Percentiles rank a stretch among this genome's conserved stretches.
Evolutionary conservation across 2,329 filamentous ascomycete species (phyloP).

Genomic region (Triangularia verruculosa): DNA sequence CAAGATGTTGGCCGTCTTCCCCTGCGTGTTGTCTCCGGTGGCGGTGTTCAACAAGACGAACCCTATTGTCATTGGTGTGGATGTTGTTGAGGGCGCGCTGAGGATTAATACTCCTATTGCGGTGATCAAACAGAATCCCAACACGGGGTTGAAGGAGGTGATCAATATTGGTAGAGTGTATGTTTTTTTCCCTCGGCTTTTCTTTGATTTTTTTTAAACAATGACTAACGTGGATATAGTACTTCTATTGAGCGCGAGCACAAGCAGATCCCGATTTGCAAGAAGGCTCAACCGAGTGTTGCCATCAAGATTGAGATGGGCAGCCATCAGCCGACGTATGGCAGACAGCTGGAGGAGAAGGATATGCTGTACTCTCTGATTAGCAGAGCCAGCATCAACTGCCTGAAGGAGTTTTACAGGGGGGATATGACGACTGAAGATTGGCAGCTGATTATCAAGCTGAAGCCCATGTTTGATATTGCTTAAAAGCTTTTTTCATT

Average conservation of each 20-base stretch:
- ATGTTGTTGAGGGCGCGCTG: conserved; percentile 87
- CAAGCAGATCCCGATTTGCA: conserved; percentile 88
- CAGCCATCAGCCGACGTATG: conserved; percentile 86
- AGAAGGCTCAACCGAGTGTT: conserved; percentile 95
- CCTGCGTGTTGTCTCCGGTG: conserved; percentile 83
- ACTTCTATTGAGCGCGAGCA: conserved; percentile 96
- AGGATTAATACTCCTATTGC: conserved; percentile 86
- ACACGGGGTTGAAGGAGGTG: conserved; percentile 79
- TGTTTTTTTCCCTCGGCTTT: conserved; percentile 40
- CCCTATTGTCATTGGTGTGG: conserved; percentile 92
- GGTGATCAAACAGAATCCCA: conserved; percentile 76
- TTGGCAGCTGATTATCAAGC: conserved; percentile 90
- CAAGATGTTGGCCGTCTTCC: conserved; percentile 95
- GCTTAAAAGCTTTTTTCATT: conserved; percentile 41
- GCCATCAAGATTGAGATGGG: conserved; percentile 97
- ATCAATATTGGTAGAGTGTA: conserved; percentile 89
- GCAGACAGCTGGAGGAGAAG: conserved; percentile 88
- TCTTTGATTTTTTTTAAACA: neutral
- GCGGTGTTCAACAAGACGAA: conserved; percentile 98
- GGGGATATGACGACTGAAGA: conserved; percentile 86
- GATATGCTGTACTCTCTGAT: conserved; percentile 87
- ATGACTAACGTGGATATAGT: conserved; percentile 47
- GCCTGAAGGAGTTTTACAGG: conserved; percentile 92
- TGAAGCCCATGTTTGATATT: conserved; percentile 94
- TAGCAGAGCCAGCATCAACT: conserved; percentile 85